These are phyloP conservation scores for Colletotrichum viniferum DNA, from an alignment of 2,329 filamentous ascomycete species.

Conservation along the genomic window DNA sequence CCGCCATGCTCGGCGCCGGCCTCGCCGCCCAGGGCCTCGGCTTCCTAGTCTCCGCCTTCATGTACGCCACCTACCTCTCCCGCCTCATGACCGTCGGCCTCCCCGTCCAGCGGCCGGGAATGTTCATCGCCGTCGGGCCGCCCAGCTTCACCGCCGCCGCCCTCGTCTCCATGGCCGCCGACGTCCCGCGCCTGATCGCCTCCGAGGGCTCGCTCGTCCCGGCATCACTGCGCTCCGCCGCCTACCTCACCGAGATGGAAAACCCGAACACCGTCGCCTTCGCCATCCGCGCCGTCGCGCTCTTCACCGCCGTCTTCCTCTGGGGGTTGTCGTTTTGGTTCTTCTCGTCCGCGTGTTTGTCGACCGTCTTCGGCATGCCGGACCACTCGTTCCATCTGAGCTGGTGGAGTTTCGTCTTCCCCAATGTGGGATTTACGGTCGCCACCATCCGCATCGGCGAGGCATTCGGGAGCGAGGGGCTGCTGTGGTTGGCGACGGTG, in stretches of 20 bases:
- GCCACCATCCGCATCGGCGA: conserved; percentile 57
- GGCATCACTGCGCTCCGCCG: conserved; percentile 1
- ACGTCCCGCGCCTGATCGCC: conserved; percentile 2
- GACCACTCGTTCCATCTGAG: conserved; percentile 40
- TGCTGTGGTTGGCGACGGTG: conserved; percentile 52
- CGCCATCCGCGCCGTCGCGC: conserved; percentile 5
- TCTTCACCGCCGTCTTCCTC: conserved; percentile 28
- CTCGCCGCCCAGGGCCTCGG: conserved; percentile 66
- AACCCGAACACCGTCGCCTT: conserved; percentile 8
- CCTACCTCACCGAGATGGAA: conserved; percentile 10
- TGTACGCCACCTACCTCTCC: conserved; percentile 65
- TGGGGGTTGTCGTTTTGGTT: conserved; percentile 46
- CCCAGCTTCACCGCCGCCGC: conserved; percentile 50
- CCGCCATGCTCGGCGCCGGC: conserved; percentile 61
- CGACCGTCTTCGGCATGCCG: conserved; percentile 41
- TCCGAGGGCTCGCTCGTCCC: neutral
- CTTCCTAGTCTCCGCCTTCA: conserved; percentile 60
- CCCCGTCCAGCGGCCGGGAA: conserved; percentile 61
- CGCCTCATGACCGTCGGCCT: conserved; percentile 61
- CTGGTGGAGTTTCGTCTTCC: conserved; percentile 69
- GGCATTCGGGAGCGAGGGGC: conserved; percentile 47
- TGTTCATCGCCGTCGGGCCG: conserved; percentile 70
- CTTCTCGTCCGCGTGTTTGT: conserved; percentile 54
- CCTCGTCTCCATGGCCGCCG: conserved; percentile 22
- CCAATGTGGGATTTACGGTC: conserved; percentile 60